Evolutionary conservation across 2,329 filamentous ascomycete species (phyloP).

Genomic region (Alternaria viburni): DNA sequence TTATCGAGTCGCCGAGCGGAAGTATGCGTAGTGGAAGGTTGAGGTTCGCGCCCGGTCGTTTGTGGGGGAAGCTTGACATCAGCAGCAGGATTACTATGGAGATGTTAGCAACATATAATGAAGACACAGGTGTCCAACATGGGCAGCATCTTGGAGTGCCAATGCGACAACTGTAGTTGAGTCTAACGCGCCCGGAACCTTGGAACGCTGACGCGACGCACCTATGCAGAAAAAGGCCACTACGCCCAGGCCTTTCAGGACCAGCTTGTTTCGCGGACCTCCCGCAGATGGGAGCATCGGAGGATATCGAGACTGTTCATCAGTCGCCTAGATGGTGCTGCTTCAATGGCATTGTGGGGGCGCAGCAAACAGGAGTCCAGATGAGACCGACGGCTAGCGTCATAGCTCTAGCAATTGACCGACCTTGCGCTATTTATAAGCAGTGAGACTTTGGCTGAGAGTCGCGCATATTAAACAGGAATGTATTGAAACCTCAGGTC

Average conservation of each 20-base stretch:
- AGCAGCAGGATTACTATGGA: conserved; percentile 9
- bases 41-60: conserved; percentile 1
- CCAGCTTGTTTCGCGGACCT: conserved; percentile 1
- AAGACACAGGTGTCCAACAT: background rate
- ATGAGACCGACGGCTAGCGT: background rate
- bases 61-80: conserved; percentile 4
- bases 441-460: background rate
- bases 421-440: conserved; percentile 5
- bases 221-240: conserved; percentile 4
- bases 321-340: background rate
- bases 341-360: background rate
- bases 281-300: conserved; percentile 7
- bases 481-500: background rate
- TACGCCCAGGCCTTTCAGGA: conserved; percentile 2
- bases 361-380: background rate
- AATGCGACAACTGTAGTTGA: background rate
- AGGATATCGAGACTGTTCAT: background rate
- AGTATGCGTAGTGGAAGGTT: conserved; percentile 28
- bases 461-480: background rate
- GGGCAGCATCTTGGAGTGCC: background rate
- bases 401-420: conserved; percentile 10
- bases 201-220: background rate
- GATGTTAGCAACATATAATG: conserved; percentile 2
- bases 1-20: conserved; percentile 35
- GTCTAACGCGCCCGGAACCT: background rate